phyloP scores from a whole-genome alignment of 805 yeast genomes.

The Wickerhamiella slavikovae region DNA sequence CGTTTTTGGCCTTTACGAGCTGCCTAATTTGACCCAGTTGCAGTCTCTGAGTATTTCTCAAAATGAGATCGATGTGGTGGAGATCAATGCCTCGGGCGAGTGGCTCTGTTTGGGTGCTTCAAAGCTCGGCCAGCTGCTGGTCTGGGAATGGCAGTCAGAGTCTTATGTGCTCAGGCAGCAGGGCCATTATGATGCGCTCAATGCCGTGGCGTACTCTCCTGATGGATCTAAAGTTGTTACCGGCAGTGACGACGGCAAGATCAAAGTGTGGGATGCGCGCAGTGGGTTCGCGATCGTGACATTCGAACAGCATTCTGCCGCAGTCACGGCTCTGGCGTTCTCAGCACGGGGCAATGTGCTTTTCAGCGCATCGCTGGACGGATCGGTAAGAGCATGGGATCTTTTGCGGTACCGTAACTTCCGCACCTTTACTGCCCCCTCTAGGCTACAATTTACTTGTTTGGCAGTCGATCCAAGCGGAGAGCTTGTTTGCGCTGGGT shows the following conservation, averaged over 20 bases:
- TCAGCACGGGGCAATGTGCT: slow-evolving; percentile 80
- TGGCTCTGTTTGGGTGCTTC: slow-evolving; percentile 94
- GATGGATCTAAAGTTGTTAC: slow-evolving; percentile 87
- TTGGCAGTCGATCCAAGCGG: slow-evolving; percentile 95
- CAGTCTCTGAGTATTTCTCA: slow-evolving; percentile 89
- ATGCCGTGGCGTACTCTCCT: slow-evolving; percentile 70
- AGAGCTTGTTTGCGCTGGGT: slow-evolving; percentile 89
- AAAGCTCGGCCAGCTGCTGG: slow-evolving; percentile 77
- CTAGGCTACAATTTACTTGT: slow-evolving; percentile 66
- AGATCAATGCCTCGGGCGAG: slow-evolving; percentile 70
- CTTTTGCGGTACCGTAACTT: slow-evolving; percentile 79
- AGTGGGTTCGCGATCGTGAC: slow-evolving; percentile 89
- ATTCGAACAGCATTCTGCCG: slow-evolving; percentile 73
- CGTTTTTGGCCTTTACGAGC: slow-evolving; percentile 74
- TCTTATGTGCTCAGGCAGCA: slow-evolving; percentile 89
- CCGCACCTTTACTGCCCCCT: slow-evolving; percentile 82
- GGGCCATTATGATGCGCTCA: slow-evolving; percentile 87
- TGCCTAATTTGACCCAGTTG: slow-evolving; percentile 25
- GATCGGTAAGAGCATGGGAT: slow-evolving; percentile 97
- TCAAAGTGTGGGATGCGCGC: slow-evolving; percentile 85
- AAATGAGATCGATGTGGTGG: slow-evolving; percentile 64
- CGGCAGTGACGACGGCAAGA: slow-evolving; percentile 91
- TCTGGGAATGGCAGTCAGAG: slow-evolving; percentile 98
- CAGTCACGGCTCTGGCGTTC: slow-evolving; percentile 73
- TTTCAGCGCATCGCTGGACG: slow-evolving; percentile 83